Percentiles rank a stretch among this genome's conserved stretches.
Conservation (phyloP, 495 filamentous ascomycete species). For the Xylaria acuta region DNA sequence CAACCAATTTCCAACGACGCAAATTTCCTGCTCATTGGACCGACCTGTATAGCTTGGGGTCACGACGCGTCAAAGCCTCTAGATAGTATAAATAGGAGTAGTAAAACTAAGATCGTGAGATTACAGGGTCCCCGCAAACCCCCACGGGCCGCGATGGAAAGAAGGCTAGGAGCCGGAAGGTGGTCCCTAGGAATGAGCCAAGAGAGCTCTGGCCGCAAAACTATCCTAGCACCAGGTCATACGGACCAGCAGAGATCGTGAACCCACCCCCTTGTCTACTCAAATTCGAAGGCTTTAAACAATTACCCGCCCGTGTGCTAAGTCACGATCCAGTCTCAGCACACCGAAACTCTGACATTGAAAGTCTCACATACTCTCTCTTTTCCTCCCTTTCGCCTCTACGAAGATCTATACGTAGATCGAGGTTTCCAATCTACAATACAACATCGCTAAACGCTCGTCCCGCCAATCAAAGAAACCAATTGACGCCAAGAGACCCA, state of each 20-base stretch:
- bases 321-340: neutral
- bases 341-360: conserved; percentile 1
- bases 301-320: neutral
- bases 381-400: neutral
- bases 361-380: neutral
- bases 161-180: conserved; percentile 10
- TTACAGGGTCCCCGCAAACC: conserved; percentile 12
- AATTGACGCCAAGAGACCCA: conserved; percentile 22
- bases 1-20: neutral
- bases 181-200: conserved; percentile 20
- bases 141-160: neutral
- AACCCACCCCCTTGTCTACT: conserved; percentile 19
- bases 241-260: conserved; percentile 29
- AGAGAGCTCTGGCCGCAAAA: conserved; percentile 25
- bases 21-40: neutral
- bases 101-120: conserved; percentile 7
- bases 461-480: conserved; percentile 7
- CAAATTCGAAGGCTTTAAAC: neutral
- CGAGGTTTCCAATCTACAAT: neutral
- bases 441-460: neutral
- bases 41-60: neutral
- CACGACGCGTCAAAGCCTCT: neutral
- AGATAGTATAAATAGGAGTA: neutral
- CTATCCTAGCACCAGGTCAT: conserved; percentile 27
- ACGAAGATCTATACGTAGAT: neutral